Evolutionary conservation across 2,329 filamentous ascomycete genomes (phyloP), one percentile per base, ranked within the genome.

Genomic region (Talaromyces sp.): DNA sequence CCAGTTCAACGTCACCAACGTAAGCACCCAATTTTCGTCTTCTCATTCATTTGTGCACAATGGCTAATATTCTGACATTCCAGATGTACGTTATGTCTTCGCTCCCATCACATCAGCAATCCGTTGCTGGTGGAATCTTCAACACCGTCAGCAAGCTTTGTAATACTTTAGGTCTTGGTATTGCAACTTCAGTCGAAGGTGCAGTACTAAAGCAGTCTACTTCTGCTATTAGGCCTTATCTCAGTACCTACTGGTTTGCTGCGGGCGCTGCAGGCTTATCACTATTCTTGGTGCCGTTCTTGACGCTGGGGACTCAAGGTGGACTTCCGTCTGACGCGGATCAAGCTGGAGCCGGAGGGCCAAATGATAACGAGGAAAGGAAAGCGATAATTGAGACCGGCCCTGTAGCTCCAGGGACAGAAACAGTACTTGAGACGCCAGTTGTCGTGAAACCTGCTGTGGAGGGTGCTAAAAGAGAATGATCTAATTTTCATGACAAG

Each of bases 31-130:
- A 11, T 16, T 2, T 1, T n/a, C 5, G n/a, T 14, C 5, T 14
- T 17, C 22, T 32, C 19, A 16, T 32, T 30, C 17, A 22, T 8
- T 30, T n/a, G 33, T 35, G 13, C 3, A 19, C 16, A 7, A 10
- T 39, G 4, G 47, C 37, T 59, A 51, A 62, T 55, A 52, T 60
- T 29, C 3, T 32, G 17, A 11, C 33, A 7, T 19, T 7, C 2
- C 54, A 86, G 79, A 86, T 89, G 80, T 89, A 88, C 58, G 85
- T 89, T 49, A 83, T 88, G 77, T 85, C 83, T 3, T 83, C 82
- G 0, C 79, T 89, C 47, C 84, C 85, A 0, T 68, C 75, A 1
- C 75, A 81, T n/a, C 82, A 87, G 58, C 85, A 89, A 60, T 84
- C 83, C 0, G 79, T 88, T 13, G 86, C 85, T 0, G 85, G 86